Conservation (phyloP, 768 basidiomycete species). For the Peribolospora kevripleyi region DNA sequence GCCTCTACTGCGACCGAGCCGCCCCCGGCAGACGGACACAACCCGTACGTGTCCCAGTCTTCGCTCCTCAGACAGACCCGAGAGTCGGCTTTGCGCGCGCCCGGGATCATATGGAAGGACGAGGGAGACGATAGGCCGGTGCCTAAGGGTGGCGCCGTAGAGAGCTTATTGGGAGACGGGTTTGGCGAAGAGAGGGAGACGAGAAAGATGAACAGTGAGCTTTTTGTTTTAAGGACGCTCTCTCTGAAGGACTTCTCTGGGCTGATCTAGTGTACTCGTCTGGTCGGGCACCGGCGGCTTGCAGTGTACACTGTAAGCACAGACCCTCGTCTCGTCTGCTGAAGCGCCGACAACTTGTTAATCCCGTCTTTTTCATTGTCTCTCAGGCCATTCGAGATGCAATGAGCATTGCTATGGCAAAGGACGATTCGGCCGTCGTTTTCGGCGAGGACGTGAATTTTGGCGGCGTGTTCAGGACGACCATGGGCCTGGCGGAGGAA, state of each 20-base stretch:
- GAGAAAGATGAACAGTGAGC: slow-evolving; percentile 54
- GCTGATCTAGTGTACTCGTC: too few species aligned
- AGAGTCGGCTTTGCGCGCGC: slow-evolving; percentile 44
- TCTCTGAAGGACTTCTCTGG: not conserved
- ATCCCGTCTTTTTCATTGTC: slow-evolving; percentile 16
- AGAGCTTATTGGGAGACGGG: slow-evolving; percentile 24
- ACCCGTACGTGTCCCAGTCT: slow-evolving; percentile 47
- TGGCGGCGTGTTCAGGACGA: slow-evolving; percentile 82
- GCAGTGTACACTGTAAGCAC: too few species aligned
- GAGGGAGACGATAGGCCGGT: slow-evolving; percentile 19
- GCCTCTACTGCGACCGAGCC: slow-evolving; percentile 28
- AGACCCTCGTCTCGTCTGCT: not conserved
- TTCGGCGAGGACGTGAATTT: slow-evolving; percentile 64
- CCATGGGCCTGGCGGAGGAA: slow-evolving; percentile 80
- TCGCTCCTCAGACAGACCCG: slow-evolving; percentile 38
- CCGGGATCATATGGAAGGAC: slow-evolving; percentile 47
- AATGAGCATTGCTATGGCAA: slow-evolving; percentile 56
- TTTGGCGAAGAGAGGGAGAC: slow-evolving; percentile 52
- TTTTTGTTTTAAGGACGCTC: too few species aligned
- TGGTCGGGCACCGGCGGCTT: too few species aligned
- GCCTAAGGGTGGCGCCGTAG: not conserved
- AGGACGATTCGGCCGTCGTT: slow-evolving; percentile 65
- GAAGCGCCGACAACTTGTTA: not conserved
- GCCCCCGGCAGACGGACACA: slow-evolving; percentile 56
- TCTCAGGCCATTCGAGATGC: slow-evolving; percentile 84